phyloP scores from a whole-genome alignment of 73 alveolate species.

The Halteria grandinella region DNA sequence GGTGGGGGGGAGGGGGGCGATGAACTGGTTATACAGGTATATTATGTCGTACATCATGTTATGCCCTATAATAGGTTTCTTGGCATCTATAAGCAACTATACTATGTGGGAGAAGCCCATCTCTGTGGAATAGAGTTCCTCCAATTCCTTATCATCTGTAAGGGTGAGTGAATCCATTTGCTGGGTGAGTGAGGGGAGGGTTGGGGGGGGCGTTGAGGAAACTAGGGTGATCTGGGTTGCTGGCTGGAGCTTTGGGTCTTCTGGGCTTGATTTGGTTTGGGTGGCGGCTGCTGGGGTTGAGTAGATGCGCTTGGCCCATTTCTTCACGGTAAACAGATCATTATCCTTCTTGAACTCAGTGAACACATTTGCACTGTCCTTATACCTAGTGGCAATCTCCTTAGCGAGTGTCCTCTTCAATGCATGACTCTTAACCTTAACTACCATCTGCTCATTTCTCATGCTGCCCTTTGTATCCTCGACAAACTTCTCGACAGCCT shows the following conservation, averaged over 20 bases:
- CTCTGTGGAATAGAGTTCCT: slow-evolving; percentile 62
- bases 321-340: slow-evolving; percentile 33
- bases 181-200: too few relatives aligned
- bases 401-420: slow-evolving; percentile 8
- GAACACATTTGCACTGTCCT: not conserved
- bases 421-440: slow-evolving; percentile 27
- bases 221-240: not conserved
- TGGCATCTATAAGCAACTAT: slow-evolving; percentile 71
- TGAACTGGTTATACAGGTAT: slow-evolving; percentile 83
- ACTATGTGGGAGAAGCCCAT: slow-evolving; percentile 80
- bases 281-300: not conserved
- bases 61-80: slow-evolving; percentile 88
- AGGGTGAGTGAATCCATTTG: too few relatives aligned
- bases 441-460: slow-evolving; percentile 3
- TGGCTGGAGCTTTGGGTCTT: not conserved
- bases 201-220: too few relatives aligned
- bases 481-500: slow-evolving; percentile 3
- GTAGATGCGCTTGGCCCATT: slow-evolving; percentile 17
- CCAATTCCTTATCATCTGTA: slow-evolving; percentile 11
- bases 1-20: slow-evolving; percentile 82
- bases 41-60: slow-evolving; percentile 82
- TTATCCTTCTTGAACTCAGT: slow-evolving; percentile 42
- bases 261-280: not conserved
- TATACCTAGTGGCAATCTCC: not conserved
- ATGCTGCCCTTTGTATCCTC: not conserved